Evolutionary conservation across 1,284 basidiomycete species (phyloP), one percentile per base, ranked within the genome.

Genomic region (Pascua sp.): DNA sequence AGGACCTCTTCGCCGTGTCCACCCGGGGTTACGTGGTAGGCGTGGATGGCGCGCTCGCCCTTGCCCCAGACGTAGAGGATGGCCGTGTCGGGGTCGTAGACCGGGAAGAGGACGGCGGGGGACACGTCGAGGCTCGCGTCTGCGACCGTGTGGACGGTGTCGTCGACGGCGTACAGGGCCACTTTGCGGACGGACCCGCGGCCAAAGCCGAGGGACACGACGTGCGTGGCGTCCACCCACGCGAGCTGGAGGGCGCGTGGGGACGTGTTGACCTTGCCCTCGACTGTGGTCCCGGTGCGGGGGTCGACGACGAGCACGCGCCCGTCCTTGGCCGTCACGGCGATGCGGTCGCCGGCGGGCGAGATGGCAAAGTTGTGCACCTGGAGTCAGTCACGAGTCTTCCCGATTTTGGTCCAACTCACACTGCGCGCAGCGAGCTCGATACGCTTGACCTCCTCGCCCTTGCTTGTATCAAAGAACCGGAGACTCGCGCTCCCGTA

Each of bases 1-100:
- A 78, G 71, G 10, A 60, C 64, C 24, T 32, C 24, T 54, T 69
- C 70, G 11, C 55, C 56, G 8, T 41, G 24, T 32, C n/a, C n/a
- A n/a, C n/a, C n/a, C n/a, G 24, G 24, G 18, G 65, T 55, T n/a
- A 80, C 56, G 56, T 79, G 77, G 61, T 70, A 80, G 0, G 76
- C 69, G 43, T 74, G 69, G 51, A 80, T 77, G 10, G 73, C 72
- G 5, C 78, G 64, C 55, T 80, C 80, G 18, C 80, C 80, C 60
- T 80, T 78, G 37, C 77, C 73, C 74, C 79, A 80, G 7, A 78
- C 66, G 51, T 75, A 76, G 13, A 80, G 67, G 40, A 81, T 77
- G 8, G 61, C 59, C 1, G 79, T 81, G 62, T 81, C 80, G 24
- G 72, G 60, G 60, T 81, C 80, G 58, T 71, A 79, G 43, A 67